phyloP scores from a whole-genome alignment of 2,329 filamentous ascomycete species.

The Pseudocercospora cruenta region DNA sequence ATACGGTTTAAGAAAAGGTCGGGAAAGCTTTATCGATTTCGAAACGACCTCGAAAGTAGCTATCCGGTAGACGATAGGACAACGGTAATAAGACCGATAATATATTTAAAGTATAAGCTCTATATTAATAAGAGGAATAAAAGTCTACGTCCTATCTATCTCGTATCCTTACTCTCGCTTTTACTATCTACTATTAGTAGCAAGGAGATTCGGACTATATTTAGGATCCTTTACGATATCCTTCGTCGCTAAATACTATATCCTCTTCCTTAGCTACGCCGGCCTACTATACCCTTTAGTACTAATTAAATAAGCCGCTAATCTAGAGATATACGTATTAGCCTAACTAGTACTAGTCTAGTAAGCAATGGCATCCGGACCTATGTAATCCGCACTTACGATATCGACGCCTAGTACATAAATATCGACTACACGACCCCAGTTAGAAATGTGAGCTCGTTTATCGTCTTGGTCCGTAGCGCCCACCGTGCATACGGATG shows the following conservation, averaged over 20 bases:
- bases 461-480: slow-evolving; percentile 36
- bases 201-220: slow-evolving; percentile 8
- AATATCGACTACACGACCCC: slow-evolving; percentile 42
- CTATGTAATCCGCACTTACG: slow-evolving; percentile 51
- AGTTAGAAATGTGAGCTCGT: slow-evolving; percentile 44
- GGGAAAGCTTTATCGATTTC: too few species aligned
- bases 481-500: slow-evolving; percentile 41
- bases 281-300: background rate
- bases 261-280: background rate
- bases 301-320: slow-evolving; percentile 24
- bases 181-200: background rate
- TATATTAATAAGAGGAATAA: too few species aligned
- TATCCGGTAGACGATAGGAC: too few species aligned
- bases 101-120: too few species aligned
- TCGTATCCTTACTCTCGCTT: too few species aligned
- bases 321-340: slow-evolving; percentile 23
- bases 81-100: too few species aligned
- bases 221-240: slow-evolving; percentile 6
- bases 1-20: too few species aligned
- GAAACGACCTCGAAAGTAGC: too few species aligned
- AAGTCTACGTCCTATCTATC: too few species aligned
- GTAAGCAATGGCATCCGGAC: slow-evolving; percentile 49
- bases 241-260: slow-evolving; percentile 5
- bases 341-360: slow-evolving; percentile 52
- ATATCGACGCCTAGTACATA: slow-evolving; percentile 56